Evolutionary conservation across 805 yeast species (phyloP).

Genomic region (Candida ficus): DNA sequence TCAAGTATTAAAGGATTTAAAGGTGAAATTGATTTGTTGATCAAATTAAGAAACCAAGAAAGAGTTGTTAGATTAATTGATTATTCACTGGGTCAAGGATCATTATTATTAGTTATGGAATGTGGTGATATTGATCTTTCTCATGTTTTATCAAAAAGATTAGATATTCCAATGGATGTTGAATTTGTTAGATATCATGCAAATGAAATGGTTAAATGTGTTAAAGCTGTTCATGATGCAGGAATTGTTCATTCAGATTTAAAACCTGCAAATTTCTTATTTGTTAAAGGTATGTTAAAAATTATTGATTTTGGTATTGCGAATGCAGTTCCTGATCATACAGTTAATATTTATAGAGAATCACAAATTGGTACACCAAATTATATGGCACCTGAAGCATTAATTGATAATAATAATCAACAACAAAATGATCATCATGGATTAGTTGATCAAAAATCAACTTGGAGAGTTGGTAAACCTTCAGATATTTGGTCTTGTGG

Average conservation of each 20-base stretch:
- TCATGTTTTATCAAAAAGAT: slow-evolving; percentile 60
- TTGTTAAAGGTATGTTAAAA: slow-evolving; percentile 79
- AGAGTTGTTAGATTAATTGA: slow-evolving; percentile 80
- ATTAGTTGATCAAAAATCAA: slow-evolving; percentile 21
- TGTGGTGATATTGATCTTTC: slow-evolving; percentile 92
- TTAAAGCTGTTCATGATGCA: slow-evolving; percentile 78
- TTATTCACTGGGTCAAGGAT: slow-evolving; percentile 59
- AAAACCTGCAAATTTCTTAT: slow-evolving; percentile 66
- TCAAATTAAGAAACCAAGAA: slow-evolving; percentile 50
- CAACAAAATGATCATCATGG: not conserved
- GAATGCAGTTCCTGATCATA: slow-evolving; percentile 90
- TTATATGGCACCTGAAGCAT: slow-evolving; percentile 97
- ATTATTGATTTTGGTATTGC: slow-evolving; percentile 95
- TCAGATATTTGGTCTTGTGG: slow-evolving; percentile 99
- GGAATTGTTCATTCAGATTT: slow-evolving; percentile 84
- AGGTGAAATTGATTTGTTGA: slow-evolving; percentile 80
- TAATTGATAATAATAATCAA: slow-evolving; percentile 50
- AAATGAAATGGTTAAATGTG: slow-evolving; percentile 74
- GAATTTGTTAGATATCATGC: slow-evolving; percentile 79
- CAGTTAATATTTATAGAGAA: slow-evolving; percentile 84
- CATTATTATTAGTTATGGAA: slow-evolving; percentile 80
- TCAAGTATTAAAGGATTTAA: slow-evolving; percentile 71
- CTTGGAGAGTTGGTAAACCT: slow-evolving; percentile 84
- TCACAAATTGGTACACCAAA: slow-evolving; percentile 93
- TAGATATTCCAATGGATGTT: slow-evolving; percentile 50